A percentile compares a stretch with the other conserved stretches of the same genome.
Evolutionary conservation across 2,329 filamentous ascomycete genomes (phyloP).

Genomic region (Cadophora sp.): DNA sequence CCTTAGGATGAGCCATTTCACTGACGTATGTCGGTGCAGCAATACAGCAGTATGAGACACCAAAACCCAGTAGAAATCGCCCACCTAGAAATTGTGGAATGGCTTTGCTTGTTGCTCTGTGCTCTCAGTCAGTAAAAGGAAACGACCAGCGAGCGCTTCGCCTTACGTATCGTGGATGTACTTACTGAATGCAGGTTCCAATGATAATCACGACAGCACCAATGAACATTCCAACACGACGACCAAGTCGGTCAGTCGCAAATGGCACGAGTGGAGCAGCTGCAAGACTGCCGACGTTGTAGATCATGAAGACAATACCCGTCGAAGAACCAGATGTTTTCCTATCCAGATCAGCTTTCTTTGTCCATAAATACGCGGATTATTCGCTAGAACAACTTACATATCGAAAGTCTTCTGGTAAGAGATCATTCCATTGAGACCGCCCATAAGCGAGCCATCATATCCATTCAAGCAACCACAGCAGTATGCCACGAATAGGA

Average conservation of each 20-base stretch:
- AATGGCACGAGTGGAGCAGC: slow-evolving; percentile 61
- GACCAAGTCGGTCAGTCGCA: slow-evolving; percentile 55
- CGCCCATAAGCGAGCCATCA: slow-evolving; percentile 62
- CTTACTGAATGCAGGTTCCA: slow-evolving; percentile 54
- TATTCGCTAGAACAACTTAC: slow-evolving; percentile 42
- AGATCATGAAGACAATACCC: slow-evolving; percentile 61
- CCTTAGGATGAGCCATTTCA: slow-evolving; percentile 57
- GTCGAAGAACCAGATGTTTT: slow-evolving; percentile 41
- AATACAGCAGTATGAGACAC: slow-evolving; percentile 55
- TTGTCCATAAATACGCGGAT: not conserved
- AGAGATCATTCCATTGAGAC: slow-evolving; percentile 60
- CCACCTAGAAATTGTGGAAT: slow-evolving; percentile 54
- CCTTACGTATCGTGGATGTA: not conserved
- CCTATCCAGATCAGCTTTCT: not conserved
- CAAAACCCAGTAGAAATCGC: slow-evolving; percentile 57
- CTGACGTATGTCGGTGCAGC: slow-evolving; percentile 55
- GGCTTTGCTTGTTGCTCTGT: slow-evolving; percentile 47
- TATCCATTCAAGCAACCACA: slow-evolving; percentile 65
- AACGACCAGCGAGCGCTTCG: not conserved
- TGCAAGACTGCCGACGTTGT: slow-evolving; percentile 64
- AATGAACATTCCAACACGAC: slow-evolving; percentile 57
- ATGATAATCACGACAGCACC: slow-evolving; percentile 56
- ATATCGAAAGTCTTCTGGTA: slow-evolving; percentile 60
- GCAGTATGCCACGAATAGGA: slow-evolving; percentile 56
- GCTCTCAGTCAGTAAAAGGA: not conserved